A percentile compares a stretch with the other conserved stretches of the same genome.
Conservation (phyloP, 768 basidiomycete genomes). For the Psilocybe sp. region DNA sequence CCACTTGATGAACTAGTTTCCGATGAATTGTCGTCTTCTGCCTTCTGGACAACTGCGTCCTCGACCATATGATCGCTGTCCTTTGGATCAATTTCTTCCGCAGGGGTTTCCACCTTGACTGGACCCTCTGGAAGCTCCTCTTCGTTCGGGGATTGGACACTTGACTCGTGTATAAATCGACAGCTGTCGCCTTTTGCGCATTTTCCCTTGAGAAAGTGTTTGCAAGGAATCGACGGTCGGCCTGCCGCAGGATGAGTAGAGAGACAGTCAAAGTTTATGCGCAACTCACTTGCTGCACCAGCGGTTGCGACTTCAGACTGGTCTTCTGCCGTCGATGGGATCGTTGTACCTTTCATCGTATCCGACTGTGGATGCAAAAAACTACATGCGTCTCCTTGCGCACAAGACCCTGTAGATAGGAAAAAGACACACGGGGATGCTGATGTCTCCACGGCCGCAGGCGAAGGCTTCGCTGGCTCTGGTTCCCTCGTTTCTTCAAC, state of each 20-base stretch:
- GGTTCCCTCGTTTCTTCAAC: neutral
- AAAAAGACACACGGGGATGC: slow-evolving; percentile 12
- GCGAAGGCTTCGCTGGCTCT: neutral
- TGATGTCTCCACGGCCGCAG: neutral
- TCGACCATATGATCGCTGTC: neutral
- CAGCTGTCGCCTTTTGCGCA: neutral
- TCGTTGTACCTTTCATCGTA: neutral
- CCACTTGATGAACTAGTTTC: neutral
- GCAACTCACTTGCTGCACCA: too few species aligned
- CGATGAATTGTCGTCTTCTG: neutral
- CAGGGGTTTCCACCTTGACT: neutral
- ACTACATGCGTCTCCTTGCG: slow-evolving; percentile 12
- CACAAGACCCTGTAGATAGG: slow-evolving; percentile 13
- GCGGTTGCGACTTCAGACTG: neutral
- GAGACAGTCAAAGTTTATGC: neutral
- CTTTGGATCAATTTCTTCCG: neutral
- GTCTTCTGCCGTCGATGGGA: neutral
- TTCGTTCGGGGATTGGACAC: neutral
- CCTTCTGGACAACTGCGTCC: neutral
- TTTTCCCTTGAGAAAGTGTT: neutral
- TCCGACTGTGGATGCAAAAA: slow-evolving; percentile 12
- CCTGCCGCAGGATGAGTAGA: neutral
- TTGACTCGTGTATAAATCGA: neutral
- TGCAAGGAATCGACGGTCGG: neutral
- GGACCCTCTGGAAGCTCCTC: neutral